Conservation (phyloP, 2,329 filamentous ascomycete genomes). For the Calonectria hawksworthii region DNA sequence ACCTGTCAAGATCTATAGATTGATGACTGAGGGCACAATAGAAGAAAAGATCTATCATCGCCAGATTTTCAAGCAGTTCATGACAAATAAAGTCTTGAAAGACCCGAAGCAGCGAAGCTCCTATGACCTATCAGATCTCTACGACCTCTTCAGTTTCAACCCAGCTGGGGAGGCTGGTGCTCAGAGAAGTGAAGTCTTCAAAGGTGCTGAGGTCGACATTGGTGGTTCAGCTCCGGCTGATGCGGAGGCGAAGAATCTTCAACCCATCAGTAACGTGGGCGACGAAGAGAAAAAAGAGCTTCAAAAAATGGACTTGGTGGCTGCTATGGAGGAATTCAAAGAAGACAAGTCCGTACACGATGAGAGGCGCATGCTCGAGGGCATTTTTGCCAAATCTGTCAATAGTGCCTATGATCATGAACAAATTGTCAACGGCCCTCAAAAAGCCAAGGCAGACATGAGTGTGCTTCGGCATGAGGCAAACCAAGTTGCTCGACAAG, state of each 20-base stretch:
- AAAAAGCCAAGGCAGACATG: slow-evolving; percentile 79
- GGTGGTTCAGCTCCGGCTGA: slow-evolving; percentile 22
- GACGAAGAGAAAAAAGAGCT: slow-evolving; percentile 56
- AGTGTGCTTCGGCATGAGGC: slow-evolving; percentile 87
- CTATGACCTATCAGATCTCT: slow-evolving; percentile 90
- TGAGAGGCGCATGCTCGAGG: slow-evolving; percentile 86
- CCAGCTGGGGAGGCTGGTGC: slow-evolving; percentile 70
- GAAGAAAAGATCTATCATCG: slow-evolving; percentile 99
- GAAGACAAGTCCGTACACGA: slow-evolving; percentile 66
- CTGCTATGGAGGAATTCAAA: slow-evolving; percentile 75
- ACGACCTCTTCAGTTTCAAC: slow-evolving; percentile 85
- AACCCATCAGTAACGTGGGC: slow-evolving; percentile 27
- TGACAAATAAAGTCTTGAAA: slow-evolving; percentile 95
- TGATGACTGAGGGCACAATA: slow-evolving; percentile 98
- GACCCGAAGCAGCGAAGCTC: slow-evolving; percentile 94
- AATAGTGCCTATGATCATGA: slow-evolving; percentile 96
- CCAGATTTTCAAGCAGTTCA: slow-evolving; percentile 98
- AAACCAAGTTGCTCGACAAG: slow-evolving; percentile 81
- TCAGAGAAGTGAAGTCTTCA: slow-evolving; percentile 88
- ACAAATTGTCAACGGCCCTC: slow-evolving; percentile 84
- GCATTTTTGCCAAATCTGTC: slow-evolving; percentile 89
- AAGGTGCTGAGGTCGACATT: slow-evolving; percentile 80
- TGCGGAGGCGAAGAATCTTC: slow-evolving; percentile 1
- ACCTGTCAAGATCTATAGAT: slow-evolving; percentile 93
- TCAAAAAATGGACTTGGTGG: slow-evolving; percentile 70